A percentile compares a stretch with the other conserved stretches of the same genome.
Conservation (phyloP, 1,284 basidiomycete species). For the Flammula alnicola region DNA sequence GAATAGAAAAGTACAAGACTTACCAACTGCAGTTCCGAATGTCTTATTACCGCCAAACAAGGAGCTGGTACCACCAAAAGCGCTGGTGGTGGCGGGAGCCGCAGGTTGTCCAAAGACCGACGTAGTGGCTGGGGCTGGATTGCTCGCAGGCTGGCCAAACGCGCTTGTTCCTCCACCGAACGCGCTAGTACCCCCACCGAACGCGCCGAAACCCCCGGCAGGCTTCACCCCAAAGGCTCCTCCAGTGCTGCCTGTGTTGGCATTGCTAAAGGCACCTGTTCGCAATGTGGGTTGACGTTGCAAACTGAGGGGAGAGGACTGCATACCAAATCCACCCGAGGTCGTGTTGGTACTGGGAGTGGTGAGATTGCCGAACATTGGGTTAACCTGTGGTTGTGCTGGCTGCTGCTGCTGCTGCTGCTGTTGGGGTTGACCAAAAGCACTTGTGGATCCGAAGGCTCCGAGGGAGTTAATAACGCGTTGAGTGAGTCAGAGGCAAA, state of each 20-base stretch:
- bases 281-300: conserved; percentile 24
- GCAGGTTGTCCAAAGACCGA: conserved; percentile 38
- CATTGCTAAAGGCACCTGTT: conserved; percentile 67
- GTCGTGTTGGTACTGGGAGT: conserved; percentile 39
- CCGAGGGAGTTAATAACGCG: conserved; percentile 26
- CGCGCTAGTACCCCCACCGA: conserved; percentile 50
- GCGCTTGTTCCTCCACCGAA: conserved; percentile 46
- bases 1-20: conserved; percentile 6
- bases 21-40: conserved; percentile 30
- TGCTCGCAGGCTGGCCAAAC: conserved; percentile 35
- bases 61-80: conserved; percentile 41
- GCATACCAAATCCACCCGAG: conserved; percentile 62
- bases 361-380: conserved; percentile 74
- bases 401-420: conserved; percentile 47
- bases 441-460: conserved; percentile 48
- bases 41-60: conserved; percentile 55
- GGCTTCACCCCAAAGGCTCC: conserved; percentile 64
- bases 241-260: conserved; percentile 40
- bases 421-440: conserved; percentile 50
- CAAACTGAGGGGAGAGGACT: conserved; percentile 19
- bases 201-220: conserved; percentile 70
- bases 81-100: conserved; percentile 33
- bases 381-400: conserved; percentile 68
- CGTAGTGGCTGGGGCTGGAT: conserved; percentile 24
- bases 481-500: conserved; percentile 28